Percentiles rank a stretch among this genome's conserved stretches.
phyloP scores from a whole-genome alignment of 2,329 filamentous ascomycete genomes.

The Sporothrix brasiliensis region DNA sequence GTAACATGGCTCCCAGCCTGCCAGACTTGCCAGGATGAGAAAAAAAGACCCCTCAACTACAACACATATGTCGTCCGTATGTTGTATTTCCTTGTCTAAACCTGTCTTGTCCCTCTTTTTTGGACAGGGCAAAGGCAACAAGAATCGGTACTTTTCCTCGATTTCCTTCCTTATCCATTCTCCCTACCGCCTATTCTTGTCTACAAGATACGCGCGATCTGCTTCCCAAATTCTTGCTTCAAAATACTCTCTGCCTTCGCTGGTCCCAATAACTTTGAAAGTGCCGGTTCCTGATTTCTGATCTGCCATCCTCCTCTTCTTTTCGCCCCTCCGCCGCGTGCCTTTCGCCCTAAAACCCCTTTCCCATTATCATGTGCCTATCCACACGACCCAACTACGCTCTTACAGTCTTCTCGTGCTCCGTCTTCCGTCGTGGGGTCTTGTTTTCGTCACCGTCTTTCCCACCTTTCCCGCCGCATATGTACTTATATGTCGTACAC shows the following conservation, averaged over 20 bases:
- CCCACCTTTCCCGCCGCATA: neutral
- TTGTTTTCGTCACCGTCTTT: constrained; percentile 14
- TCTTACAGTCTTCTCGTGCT: neutral
- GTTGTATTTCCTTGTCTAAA: neutral
- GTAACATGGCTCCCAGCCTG: too few relatives aligned
- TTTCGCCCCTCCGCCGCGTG: too few relatives aligned
- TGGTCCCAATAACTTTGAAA: neutral
- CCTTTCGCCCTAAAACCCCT: neutral
- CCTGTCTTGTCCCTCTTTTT: constrained; percentile 10
- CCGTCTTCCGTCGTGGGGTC: constrained; percentile 14
- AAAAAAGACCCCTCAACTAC: neutral
- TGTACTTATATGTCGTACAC: constrained; percentile 14
- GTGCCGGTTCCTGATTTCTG: constrained; percentile 3
- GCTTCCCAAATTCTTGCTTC: neutral
- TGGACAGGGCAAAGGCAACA: neutral
- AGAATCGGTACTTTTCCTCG: neutral
- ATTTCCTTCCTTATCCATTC: neutral
- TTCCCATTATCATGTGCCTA: constrained; percentile 15
- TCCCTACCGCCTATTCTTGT: too few relatives aligned
- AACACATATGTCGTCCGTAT: too few relatives aligned
- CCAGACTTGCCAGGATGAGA: neutral
- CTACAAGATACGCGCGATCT: too few relatives aligned
- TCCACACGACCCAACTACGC: neutral
- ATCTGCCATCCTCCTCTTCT: neutral
- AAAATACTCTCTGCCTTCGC: neutral